A percentile compares a stretch with the other conserved stretches of the same genome.
Conservation (phyloP, 129 eudicot species). For the Lonicera japonica region DNA sequence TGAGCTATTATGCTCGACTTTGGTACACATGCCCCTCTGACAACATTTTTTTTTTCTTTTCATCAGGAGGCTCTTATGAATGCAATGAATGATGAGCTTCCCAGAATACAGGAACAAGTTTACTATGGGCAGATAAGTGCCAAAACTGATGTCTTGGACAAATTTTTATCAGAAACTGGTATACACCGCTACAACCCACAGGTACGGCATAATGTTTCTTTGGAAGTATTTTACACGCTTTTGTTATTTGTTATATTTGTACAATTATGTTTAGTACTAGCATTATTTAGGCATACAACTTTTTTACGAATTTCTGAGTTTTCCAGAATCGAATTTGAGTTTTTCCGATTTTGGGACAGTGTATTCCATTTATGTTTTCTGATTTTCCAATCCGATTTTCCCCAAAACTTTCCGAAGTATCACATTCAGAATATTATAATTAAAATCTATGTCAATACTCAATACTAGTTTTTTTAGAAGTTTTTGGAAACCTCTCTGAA, state of each 20-base stretch:
- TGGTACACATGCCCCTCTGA: background rate
- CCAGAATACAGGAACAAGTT: conserved; percentile 96
- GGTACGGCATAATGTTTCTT: conserved; percentile 32
- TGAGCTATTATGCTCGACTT: background rate
- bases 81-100: conserved; percentile 94
- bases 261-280: background rate
- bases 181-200: conserved; percentile 82
- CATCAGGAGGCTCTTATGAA: conserved; percentile 68
- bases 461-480: too few relatives aligned
- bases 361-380: too few relatives aligned
- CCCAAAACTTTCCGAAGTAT: too few relatives aligned
- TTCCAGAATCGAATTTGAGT: too few relatives aligned
- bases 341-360: too few relatives aligned
- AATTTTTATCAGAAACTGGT: conserved; percentile 81
- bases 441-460: too few relatives aligned
- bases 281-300: too few relatives aligned
- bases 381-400: too few relatives aligned
- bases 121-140: conserved; percentile 90
- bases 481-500: too few relatives aligned
- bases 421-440: too few relatives aligned
- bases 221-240: background rate
- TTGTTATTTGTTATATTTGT: background rate
- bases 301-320: too few relatives aligned
- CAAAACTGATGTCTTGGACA: conserved; percentile 76
- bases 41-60: conserved; percentile 7